phyloP scores from a whole-genome alignment of 2,329 filamentous ascomycete species.

The Neurospora sp. region DNA sequence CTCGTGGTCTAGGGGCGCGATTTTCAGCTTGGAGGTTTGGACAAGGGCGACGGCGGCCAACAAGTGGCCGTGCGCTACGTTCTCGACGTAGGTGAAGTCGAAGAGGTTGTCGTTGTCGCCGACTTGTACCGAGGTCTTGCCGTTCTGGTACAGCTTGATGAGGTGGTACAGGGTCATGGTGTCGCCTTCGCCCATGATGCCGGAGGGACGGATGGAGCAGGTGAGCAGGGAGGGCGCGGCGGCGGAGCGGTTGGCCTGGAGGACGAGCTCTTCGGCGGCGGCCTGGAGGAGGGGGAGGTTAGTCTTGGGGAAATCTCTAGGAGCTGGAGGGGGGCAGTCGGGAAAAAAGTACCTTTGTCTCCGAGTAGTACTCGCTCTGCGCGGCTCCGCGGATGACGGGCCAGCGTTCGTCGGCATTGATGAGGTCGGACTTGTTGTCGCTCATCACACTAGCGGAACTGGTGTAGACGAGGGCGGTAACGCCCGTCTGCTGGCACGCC shows the following conservation, averaged over 20 bases:
- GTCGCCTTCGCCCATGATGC: conserved; percentile 88
- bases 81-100: conserved; percentile 56
- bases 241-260: conserved; percentile 57
- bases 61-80: conserved; percentile 66
- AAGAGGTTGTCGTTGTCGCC: conserved; percentile 58
- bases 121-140: conserved; percentile 68
- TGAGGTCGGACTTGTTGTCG: conserved; percentile 68
- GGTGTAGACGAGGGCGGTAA: conserved; percentile 81
- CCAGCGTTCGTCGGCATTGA: conserved; percentile 77
- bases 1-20: conserved; percentile 59
- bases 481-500: conserved; percentile 58
- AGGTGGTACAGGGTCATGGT: conserved; percentile 64
- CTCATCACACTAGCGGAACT: conserved; percentile 80
- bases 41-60: conserved; percentile 69
- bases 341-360: conserved; percentile 59
- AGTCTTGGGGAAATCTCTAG: neutral
- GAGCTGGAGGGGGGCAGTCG: neutral
- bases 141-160: conserved; percentile 57
- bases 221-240: conserved; percentile 55
- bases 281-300: conserved; percentile 34
- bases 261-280: conserved; percentile 69
- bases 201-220: conserved; percentile 72
- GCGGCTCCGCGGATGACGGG: conserved; percentile 62
- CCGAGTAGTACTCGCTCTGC: conserved; percentile 75
- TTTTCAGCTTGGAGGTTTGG: conserved; percentile 42